Evolutionary conservation across 2,329 filamentous ascomycete genomes (phyloP).

Genomic region (Venturia carpophila): DNA sequence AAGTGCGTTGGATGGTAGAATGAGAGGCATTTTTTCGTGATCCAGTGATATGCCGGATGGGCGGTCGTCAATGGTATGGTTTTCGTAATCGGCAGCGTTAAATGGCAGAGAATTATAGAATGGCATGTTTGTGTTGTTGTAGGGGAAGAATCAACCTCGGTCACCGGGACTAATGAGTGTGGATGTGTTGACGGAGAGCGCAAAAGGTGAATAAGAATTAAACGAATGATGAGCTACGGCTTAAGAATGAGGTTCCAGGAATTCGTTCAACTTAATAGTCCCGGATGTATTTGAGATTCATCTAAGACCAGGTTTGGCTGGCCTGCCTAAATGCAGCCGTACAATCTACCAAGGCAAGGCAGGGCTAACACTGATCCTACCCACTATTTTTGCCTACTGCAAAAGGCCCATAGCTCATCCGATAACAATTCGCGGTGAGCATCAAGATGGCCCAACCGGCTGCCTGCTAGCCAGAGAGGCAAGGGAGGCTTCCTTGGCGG

Average conservation of each 20-base stretch:
- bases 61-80: conserved; percentile 5
- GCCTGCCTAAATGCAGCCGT: conserved; percentile 5
- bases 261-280: conserved; percentile 5
- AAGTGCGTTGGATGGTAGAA: conserved; percentile 38
- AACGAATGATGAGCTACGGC: conserved; percentile 14
- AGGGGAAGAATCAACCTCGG: background rate
- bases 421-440: conserved; percentile 11
- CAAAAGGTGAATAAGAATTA: conserved; percentile 3
- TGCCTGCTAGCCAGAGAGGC: conserved; percentile 2
- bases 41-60: conserved; percentile 19
- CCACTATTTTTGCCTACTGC: conserved; percentile 7
- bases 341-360: conserved; percentile 9
- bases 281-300: background rate
- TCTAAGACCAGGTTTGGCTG: conserved; percentile 7
- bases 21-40: conserved; percentile 27
- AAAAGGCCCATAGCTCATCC: background rate
- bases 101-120: background rate
- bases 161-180: conserved; percentile 6
- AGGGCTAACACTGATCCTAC: conserved; percentile 12
- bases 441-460: conserved; percentile 8
- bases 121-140: conserved; percentile 5
- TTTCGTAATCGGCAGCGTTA: background rate
- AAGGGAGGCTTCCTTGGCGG: conserved; percentile 11
- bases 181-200: background rate
- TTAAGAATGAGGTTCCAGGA: conserved; percentile 13